Percentiles rank a stretch among this genome's conserved stretches.
These are phyloP conservation scores for Melaleuca alternifolia DNA, from an alignment of 345 rosid species.

Conservation along the genomic window DNA sequence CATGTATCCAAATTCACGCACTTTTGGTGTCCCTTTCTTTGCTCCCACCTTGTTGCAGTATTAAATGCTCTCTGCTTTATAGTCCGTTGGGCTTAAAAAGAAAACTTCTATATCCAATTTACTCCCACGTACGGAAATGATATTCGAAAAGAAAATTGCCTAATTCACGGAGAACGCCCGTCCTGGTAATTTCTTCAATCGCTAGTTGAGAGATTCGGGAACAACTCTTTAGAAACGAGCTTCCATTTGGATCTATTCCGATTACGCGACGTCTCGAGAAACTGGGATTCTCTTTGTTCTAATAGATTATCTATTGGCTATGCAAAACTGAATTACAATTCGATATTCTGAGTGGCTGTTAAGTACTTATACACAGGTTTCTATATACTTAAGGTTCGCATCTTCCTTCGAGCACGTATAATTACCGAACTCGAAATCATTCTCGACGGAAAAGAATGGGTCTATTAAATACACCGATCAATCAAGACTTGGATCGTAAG, in stretches of 20 bases:
- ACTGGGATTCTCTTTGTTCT: not conserved
- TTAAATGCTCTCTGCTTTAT: not conserved
- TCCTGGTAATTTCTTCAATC: rapidly evolving
- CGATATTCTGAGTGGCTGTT: too few relatives aligned
- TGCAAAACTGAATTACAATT: too few relatives aligned
- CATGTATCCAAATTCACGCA: not conserved
- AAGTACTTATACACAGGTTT: too few relatives aligned
- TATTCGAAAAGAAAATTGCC: not conserved
- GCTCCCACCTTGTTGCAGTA: not conserved
- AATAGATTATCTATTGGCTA: too few relatives aligned
- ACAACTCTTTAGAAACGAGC: too few relatives aligned
- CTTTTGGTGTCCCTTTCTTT: not conserved
- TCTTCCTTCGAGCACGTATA: too few relatives aligned
- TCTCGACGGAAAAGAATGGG: not conserved
- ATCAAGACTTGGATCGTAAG: not conserved
- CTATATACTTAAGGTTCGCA: too few relatives aligned
- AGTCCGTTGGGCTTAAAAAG: not conserved
- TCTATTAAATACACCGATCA: too few relatives aligned
- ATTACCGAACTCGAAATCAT: not conserved
- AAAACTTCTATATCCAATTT: not conserved
- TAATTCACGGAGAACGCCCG: too few relatives aligned
- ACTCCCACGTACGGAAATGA: not conserved
- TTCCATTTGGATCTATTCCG: rapidly evolving
- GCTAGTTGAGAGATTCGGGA: not conserved
- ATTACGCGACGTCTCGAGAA: rapidly evolving